Evolutionary conservation across 192 early-diverging fungal species (phyloP), one percentile per base, ranked within the genome.

Genomic region (Dispira simplex): DNA sequence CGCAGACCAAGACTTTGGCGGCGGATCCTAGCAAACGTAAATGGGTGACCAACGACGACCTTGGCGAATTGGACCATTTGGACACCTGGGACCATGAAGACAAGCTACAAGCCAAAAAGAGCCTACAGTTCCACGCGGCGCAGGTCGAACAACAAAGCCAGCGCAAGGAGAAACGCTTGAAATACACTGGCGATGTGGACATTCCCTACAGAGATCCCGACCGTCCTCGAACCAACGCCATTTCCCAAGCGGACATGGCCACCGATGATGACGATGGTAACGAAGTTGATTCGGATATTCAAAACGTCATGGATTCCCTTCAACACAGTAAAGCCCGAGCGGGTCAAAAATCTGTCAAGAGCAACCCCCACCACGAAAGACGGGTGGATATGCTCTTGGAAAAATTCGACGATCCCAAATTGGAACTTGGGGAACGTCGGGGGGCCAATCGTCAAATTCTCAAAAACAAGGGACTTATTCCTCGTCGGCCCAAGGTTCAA

Each of bases 401-500:
- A 39, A 39, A 39, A 39, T 39, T 39, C 54, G 74, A 67, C 66
- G 81, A 85, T 51, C 68, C 71, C 0, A 52, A 63, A 1, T 68
- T 85, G 59, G 73, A 64, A 9, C 73, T 67, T 28, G 83, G 78
- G 28, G 64, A 73, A 44, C 95, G 95, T 73, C 89, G 96, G 44
- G 70, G 74, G 25, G 86, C 90, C 39, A 86, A 82, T 63, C 93
- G 86, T 75, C 81, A 89, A 64, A 98, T 98, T 67, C 80, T 95
- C 67, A 87, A 91, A 73, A 98, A 98, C 80, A 89, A 91, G 78
- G 96, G 96, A 63, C 81, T 98, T 55, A 90, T 87, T 32, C 93
- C 93, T 44, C 80, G 82, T 58, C 89, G 96, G 63, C 86, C 85
- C 71, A 94, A 95, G 83, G 90, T 91, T 52, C 77, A 90, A 68